Percentiles rank a stretch among this genome's conserved stretches.
Evolutionary conservation across 768 basidiomycete species (phyloP).

Genomic region (Porpolomopsis calyptriformis): DNA sequence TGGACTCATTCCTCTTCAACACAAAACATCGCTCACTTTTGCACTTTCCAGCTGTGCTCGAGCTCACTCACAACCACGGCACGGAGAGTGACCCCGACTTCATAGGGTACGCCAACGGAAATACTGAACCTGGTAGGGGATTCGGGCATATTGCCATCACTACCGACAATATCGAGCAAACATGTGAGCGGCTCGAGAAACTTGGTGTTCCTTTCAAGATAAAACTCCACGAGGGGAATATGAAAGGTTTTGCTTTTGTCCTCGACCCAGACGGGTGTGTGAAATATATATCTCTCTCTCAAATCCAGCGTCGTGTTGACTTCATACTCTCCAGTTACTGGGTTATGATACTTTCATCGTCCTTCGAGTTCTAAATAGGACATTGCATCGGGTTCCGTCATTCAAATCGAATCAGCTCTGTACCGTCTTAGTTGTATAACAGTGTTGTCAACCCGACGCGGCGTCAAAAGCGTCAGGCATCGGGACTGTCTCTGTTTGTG

Average conservation of each 20-base stretch:
- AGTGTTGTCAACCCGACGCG: too few species aligned
- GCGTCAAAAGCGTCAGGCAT: too few species aligned
- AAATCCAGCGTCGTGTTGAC: too few species aligned
- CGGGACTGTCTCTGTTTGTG: too few species aligned
- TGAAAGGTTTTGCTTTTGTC: constrained; percentile 77
- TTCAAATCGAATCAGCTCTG: too few species aligned
- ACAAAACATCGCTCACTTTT: not conserved
- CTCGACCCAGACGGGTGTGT: constrained; percentile 74
- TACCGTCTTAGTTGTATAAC: too few species aligned
- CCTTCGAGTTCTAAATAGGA: too few species aligned
- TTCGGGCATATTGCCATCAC: constrained; percentile 88
- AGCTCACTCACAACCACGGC: constrained; percentile 85
- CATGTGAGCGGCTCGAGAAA: constrained; percentile 74
- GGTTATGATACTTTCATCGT: too few species aligned
- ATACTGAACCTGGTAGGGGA: constrained; percentile 65
- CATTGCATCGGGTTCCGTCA: too few species aligned
- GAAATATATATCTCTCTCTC: not conserved
- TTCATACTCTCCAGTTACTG: too few species aligned
- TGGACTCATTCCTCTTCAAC: constrained; percentile 4
- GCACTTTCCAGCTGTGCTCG: constrained; percentile 51
- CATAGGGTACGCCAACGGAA: constrained; percentile 78
- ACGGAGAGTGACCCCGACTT: constrained; percentile 73
- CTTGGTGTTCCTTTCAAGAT: constrained; percentile 84
- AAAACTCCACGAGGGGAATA: constrained; percentile 71
- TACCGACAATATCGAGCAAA: constrained; percentile 71